A percentile compares a stretch with the other conserved stretches of the same genome.
Evolutionary conservation across 768 basidiomycete genomes (phyloP).

Genomic region (Lactarius sanguifluus): DNA sequence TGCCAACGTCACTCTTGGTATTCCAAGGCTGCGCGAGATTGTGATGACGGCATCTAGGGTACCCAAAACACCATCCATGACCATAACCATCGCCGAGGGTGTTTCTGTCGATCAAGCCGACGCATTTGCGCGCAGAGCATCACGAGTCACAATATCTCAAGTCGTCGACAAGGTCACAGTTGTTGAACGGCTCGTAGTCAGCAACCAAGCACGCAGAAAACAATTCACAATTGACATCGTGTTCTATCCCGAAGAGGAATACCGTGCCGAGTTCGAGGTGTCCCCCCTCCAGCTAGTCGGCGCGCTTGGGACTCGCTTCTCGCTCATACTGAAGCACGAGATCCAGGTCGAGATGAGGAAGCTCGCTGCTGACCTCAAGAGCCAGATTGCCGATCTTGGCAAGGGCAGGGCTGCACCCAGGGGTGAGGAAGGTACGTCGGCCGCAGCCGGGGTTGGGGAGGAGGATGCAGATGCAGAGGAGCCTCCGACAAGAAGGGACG

Average conservation of each 20-base stretch:
- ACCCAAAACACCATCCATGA: conserved; percentile 98
- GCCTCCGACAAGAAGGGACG: conserved; percentile 42
- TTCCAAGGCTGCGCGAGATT: conserved; percentile 96
- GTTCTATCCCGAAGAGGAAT: conserved; percentile 88
- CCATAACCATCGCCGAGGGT: conserved; percentile 63
- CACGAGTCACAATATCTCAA: conserved; percentile 82
- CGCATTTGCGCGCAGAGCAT: conserved; percentile 86
- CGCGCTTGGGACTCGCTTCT: conserved; percentile 72
- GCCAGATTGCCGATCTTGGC: conserved; percentile 78
- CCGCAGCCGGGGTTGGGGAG: conserved; percentile 52
- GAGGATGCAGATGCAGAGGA: conserved; percentile 49
- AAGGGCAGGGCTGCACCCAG: conserved; percentile 62
- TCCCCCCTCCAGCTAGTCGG: conserved; percentile 68
- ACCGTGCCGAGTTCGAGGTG: conserved; percentile 78
- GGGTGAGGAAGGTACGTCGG: conserved; percentile 46
- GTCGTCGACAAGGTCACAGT: conserved; percentile 82
- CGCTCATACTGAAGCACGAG: conserved; percentile 79
- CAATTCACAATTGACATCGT: conserved; percentile 77
- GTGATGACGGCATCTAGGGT: conserved; percentile 97
- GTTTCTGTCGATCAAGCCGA: conserved; percentile 57
- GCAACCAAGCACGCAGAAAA: conserved; percentile 68
- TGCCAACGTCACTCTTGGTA: conserved; percentile 98
- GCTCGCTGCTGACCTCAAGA: conserved; percentile 73
- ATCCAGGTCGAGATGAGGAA: conserved; percentile 84
- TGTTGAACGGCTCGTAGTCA: conserved; percentile 68